Percentiles rank a stretch among this genome's conserved stretches.
Evolutionary conservation across 2,329 filamentous ascomycete genomes (phyloP).

Genomic region (Huntiella moniliformis): DNA sequence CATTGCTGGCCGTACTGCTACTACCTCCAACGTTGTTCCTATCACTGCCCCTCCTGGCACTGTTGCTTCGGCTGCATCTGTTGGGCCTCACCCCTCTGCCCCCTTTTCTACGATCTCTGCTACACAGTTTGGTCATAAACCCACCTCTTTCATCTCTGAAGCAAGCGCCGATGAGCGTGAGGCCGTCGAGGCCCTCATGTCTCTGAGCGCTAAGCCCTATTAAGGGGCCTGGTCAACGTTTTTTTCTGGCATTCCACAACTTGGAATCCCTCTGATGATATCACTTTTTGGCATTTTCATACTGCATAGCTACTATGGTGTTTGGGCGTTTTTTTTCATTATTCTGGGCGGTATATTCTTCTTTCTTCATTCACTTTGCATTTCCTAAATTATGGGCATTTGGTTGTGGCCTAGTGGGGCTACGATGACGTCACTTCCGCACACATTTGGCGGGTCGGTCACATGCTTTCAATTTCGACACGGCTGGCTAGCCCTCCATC

Average conservation of each 20-base stretch:
- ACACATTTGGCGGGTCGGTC: no score
- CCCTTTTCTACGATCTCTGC: constrained; percentile 14
- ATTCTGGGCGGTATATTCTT: constrained; percentile 1
- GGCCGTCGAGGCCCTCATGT: constrained; percentile 62
- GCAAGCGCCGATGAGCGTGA: constrained; percentile 55
- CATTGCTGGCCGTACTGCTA: no score
- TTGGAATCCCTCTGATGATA: background rate
- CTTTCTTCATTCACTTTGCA: background rate
- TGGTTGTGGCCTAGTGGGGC: no score
- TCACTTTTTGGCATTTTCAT: constrained; percentile 2
- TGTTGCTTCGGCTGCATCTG: no score
- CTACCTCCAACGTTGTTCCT: no score
- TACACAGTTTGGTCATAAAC: constrained; percentile 14
- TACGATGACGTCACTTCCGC: no score
- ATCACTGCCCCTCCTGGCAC: no score
- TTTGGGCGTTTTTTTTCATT: constrained; percentile 6
- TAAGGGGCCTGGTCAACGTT: background rate
- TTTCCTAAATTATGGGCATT: no score
- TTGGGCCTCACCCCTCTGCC: no score
- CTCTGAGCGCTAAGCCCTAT: constrained; percentile 49
- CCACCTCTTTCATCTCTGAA: constrained; percentile 27
- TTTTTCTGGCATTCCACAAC: background rate
- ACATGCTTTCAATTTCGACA: no score
- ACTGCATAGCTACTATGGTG: constrained; percentile 5
- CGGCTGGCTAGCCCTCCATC: no score